Base-by-base conservation (phyloP, 257 asterid genomes). In the Nicotiana noctiflora region DNA sequence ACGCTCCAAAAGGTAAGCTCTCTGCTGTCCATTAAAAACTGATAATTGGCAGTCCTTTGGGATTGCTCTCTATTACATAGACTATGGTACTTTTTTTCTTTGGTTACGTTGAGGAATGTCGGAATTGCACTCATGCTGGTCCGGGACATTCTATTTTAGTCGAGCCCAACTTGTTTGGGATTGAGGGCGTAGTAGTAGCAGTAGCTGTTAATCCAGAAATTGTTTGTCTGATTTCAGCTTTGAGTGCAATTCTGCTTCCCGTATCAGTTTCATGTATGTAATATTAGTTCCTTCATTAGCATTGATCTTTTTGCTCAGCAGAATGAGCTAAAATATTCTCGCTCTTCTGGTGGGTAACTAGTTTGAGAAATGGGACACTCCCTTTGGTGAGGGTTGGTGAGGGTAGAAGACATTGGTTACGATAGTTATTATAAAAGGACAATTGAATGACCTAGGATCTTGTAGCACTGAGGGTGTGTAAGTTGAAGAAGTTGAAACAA, bases 1-100 rank as follows among this genome's bases (percentile, higher is more conserved):
- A 11, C 65, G 53, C 62, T 79, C 82, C 62, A 65, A 79, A 79
- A 79, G 82, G 82, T 51, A 9, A 63, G 65, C 12, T 64, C 23
- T 44, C 83, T 82, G 25, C 17, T 25, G 61, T 25, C 79, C 25
- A 49, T 8, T 37, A 3, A 46, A 46, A 72, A 13, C 21, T 72
- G 77, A 46, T 15, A 46, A 72, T 21, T 46, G n/a, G n/a, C 25
- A 44, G 77, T 70, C 34, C 57, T 1, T 53, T 53, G 8, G 76
- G 53, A n/a, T 67, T n/a, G 76, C 76, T 67, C 55, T 5, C 76
- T 67, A 67, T 67, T 67, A 27, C 76, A 37, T 37, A 67, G 55
- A 37, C 31, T 67, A 67, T 67, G 44, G 31, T 10, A n/a, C 76
- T n/a, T n/a, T 44, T 40, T 68, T 70, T 44, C 34, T 70, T 70